These are phyloP conservation scores for Stevia rebaudiana DNA, from an alignment of 140 eudicot species.

Conservation along the genomic window DNA sequence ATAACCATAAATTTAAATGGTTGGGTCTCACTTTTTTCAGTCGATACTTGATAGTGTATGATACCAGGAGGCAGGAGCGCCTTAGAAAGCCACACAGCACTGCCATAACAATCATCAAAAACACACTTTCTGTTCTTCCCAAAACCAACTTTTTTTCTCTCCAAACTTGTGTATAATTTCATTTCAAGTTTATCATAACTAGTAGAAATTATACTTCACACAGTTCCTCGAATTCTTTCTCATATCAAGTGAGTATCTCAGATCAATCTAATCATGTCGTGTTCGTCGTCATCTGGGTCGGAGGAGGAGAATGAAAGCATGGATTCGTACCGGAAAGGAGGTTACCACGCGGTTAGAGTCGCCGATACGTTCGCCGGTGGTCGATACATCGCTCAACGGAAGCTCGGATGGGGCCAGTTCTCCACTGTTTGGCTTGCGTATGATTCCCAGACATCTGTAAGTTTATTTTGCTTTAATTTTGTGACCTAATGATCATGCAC, in stretches of 20 bases:
- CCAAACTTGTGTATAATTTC: no score
- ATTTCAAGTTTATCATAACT: no score
- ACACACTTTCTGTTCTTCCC: no score
- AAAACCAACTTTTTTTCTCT: not conserved
- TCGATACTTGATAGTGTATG: no score
- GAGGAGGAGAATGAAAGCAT: conserved; percentile 77
- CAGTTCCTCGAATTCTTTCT: no score
- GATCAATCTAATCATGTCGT: conserved; percentile 46
- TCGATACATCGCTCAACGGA: conserved; percentile 80
- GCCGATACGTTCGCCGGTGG: conserved; percentile 80
- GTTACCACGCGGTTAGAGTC: conserved; percentile 85
- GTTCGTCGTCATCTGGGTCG: conserved; percentile 83
- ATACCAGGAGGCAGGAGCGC: no score
- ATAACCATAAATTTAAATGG: no score
- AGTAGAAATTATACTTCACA: no score
- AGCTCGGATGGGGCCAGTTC: conserved; percentile 99
- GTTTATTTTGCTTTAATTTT: conserved; percentile 13
- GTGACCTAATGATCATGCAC: conserved; percentile 6
- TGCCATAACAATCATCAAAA: no score
- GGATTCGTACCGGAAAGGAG: conserved; percentile 88
- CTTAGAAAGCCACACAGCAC: no score
- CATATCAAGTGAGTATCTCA: not conserved
- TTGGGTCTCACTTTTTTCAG: no score
- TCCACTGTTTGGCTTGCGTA: conserved; percentile 99
- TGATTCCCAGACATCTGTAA: conserved; percentile 63